phyloP scores from a whole-genome alignment of 2,329 filamentous ascomycete species.

The Alternaria metachromatica region DNA sequence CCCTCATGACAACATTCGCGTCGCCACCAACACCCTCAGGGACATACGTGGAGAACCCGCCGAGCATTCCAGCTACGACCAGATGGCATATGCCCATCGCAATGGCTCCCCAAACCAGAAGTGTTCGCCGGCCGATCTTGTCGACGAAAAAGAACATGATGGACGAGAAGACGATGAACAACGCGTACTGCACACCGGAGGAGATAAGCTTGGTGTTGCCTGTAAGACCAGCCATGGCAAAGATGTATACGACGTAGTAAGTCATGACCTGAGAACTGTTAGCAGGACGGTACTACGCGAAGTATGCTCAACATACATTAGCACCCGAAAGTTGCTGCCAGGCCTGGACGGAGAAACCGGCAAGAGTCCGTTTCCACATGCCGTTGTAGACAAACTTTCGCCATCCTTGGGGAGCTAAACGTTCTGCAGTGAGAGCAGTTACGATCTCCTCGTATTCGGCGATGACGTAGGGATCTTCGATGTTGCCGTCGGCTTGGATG shows the following conservation, averaged over 20 bases:
- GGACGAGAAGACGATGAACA: conserved; percentile 81
- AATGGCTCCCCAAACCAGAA: conserved; percentile 68
- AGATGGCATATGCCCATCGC: conserved; percentile 67
- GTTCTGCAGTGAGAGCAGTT: conserved; percentile 76
- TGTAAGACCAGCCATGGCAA: conserved; percentile 72
- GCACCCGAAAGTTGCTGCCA: conserved; percentile 79
- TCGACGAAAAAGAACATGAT: conserved; percentile 79
- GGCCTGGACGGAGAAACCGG: conserved; percentile 76
- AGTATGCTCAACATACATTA: conserved; percentile 70
- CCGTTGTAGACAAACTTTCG: conserved; percentile 73
- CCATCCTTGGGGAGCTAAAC: conserved; percentile 72
- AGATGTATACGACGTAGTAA: conserved; percentile 62
- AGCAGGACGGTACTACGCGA: not conserved
- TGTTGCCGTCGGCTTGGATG: conserved; percentile 64
- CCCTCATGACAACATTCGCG: conserved; percentile 61
- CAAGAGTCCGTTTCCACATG: conserved; percentile 75
- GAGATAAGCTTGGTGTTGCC: conserved; percentile 67
- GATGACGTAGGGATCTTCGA: conserved; percentile 68
- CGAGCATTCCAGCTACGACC: conserved; percentile 61
- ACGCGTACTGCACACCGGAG: conserved; percentile 75
- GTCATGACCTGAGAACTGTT: conserved; percentile 9
- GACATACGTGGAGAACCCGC: conserved; percentile 46
- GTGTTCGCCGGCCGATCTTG: conserved; percentile 73
- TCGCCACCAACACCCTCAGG: conserved; percentile 53
- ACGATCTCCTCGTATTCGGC: conserved; percentile 76